A percentile compares a stretch with the other conserved stretches of the same genome.
These are phyloP conservation scores for Venturiaceae sp. DNA, from an alignment of 2,329 filamentous ascomycete genomes.

Conservation along the genomic window DNA sequence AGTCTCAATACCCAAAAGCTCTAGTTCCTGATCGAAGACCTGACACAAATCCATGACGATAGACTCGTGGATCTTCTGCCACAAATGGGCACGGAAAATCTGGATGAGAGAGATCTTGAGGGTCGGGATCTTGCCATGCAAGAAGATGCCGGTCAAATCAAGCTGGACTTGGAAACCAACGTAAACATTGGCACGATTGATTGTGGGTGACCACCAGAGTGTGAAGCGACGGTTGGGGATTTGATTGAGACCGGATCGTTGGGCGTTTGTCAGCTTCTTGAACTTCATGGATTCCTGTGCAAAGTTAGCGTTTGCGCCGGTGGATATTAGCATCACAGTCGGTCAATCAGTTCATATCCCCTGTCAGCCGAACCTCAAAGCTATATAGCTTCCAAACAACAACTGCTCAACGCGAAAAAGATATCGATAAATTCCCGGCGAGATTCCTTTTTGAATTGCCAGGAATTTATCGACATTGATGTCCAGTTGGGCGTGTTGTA, in stretches of 20 bases:
- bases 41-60: constrained; percentile 99
- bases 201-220: constrained; percentile 87
- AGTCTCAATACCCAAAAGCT: constrained; percentile 90
- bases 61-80: constrained; percentile 99
- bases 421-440: no score
- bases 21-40: constrained; percentile 94
- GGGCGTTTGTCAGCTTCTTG: constrained; percentile 97
- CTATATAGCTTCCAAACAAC: constrained; percentile 33
- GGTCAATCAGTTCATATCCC: no score
- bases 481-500: no score
- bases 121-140: constrained; percentile 97
- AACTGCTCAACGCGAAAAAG: no score
- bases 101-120: constrained; percentile 97
- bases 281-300: constrained; percentile 70
- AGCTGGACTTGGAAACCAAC: constrained; percentile 99
- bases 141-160: constrained; percentile 95
- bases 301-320: constrained; percentile 10
- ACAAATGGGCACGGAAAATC: constrained; percentile 98
- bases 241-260: constrained; percentile 92
- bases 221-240: constrained; percentile 98
- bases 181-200: constrained; percentile 94
- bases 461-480: no score
- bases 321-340: no score
- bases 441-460: no score
- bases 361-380: no score